phyloP scores from a whole-genome alignment of 768 basidiomycete genomes.

The Trametes meyenii region DNA sequence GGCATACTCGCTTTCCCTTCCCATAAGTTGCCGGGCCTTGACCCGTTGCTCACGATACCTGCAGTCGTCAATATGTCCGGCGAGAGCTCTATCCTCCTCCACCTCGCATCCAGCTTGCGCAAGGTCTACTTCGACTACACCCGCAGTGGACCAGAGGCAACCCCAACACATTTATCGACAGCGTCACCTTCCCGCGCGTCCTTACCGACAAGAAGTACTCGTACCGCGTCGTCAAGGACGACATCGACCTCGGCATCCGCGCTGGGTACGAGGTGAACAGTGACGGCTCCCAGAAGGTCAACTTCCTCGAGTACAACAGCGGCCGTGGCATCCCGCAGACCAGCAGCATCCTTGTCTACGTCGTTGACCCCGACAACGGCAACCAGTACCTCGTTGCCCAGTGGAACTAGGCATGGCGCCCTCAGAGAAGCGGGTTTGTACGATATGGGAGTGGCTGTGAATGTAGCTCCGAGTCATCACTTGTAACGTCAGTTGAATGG shows the following conservation, averaged over 20 bases:
- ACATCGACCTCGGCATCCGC: slow-evolving; percentile 18
- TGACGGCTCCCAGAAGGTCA: slow-evolving; percentile 25
- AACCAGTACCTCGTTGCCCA: slow-evolving; percentile 17
- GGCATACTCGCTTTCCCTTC: too few species aligned
- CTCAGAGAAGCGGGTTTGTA: too few species aligned
- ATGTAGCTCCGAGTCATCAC: too few species aligned
- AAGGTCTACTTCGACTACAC: slow-evolving; percentile 10
- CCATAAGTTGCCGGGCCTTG: not conserved
- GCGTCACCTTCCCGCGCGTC: slow-evolving; percentile 19
- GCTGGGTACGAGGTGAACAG: not conserved
- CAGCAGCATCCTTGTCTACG: slow-evolving; percentile 13
- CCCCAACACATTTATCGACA: slow-evolving; percentile 18
- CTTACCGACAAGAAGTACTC: slow-evolving; percentile 16
- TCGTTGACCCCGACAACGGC: slow-evolving; percentile 16
- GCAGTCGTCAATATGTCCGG: not conserved
- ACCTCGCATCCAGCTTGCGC: not conserved
- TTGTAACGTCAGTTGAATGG: too few species aligned
- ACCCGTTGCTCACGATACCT: too few species aligned
- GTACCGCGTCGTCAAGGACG: slow-evolving; percentile 17
- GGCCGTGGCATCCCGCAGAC: slow-evolving; percentile 17
- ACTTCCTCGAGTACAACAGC: slow-evolving; percentile 24
- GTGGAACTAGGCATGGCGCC: slow-evolving; percentile 13
- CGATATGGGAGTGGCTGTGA: too few species aligned
- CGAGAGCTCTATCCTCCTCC: not conserved
- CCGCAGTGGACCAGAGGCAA: slow-evolving; percentile 17